These are phyloP conservation scores for Solanum arcanum DNA, from an alignment of 257 asterid genomes.

Conservation along the genomic window DNA sequence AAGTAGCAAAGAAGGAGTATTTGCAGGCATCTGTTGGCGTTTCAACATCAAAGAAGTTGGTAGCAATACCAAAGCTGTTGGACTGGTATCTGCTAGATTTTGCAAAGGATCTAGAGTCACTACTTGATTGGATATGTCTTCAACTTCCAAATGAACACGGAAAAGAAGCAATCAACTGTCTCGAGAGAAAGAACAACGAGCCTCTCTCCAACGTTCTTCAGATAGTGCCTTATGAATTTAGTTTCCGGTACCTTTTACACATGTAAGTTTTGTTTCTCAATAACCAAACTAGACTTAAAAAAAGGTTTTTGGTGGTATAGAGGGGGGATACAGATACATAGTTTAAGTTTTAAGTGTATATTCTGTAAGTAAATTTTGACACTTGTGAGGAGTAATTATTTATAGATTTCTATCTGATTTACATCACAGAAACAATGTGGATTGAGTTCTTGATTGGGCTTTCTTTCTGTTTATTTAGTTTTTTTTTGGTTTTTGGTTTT, in stretches of 20 bases:
- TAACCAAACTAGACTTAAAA: not conserved
- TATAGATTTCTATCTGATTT: not conserved
- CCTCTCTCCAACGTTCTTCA: slow-evolving; percentile 36
- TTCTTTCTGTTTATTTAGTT: not conserved
- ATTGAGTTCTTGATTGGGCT: not conserved
- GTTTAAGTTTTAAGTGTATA: slow-evolving; percentile 13
- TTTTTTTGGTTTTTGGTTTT: not conserved
- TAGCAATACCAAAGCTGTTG: slow-evolving; percentile 70
- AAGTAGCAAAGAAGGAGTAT: slow-evolving; percentile 66
- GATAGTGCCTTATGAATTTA: slow-evolving; percentile 71
- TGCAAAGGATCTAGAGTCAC: slow-evolving; percentile 70
- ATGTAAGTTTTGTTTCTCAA: slow-evolving; percentile 15
- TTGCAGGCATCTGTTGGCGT: slow-evolving; percentile 72
- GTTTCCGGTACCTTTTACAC: slow-evolving; percentile 75
- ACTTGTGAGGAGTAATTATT: not conserved
- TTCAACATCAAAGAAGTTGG: slow-evolving; percentile 27
- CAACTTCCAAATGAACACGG: slow-evolving; percentile 59
- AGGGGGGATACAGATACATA: slow-evolving; percentile 14
- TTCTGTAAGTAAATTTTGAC: slow-evolving; percentile 29
- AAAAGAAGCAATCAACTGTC: slow-evolving; percentile 58
- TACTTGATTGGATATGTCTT: slow-evolving; percentile 83
- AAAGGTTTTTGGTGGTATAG: slow-evolving; percentile 21
- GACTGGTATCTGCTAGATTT: slow-evolving; percentile 92
- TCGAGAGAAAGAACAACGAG: slow-evolving; percentile 36
- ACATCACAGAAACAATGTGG: not conserved